Percentiles rank a stretch among this genome's conserved stretches.
These are phyloP conservation scores for Sugiyamaella sp. DNA, from an alignment of 1,139 yeast species.

Conservation along the genomic window DNA sequence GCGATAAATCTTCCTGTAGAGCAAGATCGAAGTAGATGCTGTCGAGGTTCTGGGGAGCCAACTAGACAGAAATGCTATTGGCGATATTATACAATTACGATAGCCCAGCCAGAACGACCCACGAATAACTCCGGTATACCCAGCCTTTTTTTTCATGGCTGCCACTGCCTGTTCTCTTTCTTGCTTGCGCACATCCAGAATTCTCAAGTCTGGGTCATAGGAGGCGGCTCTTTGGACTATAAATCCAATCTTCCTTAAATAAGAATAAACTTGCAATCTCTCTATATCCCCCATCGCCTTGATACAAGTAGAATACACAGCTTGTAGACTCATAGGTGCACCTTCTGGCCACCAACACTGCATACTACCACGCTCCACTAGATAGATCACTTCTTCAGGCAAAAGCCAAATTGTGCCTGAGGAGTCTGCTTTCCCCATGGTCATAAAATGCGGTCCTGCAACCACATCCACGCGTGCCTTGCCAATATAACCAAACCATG, in stretches of 20 bases:
- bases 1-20: slow-evolving; percentile 23
- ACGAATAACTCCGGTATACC: not conserved
- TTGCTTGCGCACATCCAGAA: slow-evolving; percentile 7
- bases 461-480: slow-evolving; percentile 58
- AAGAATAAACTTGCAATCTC: slow-evolving; percentile 68
- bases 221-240: slow-evolving; percentile 52
- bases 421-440: slow-evolving; percentile 65
- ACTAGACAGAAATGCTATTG: not conserved
- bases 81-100: slow-evolving; percentile 4
- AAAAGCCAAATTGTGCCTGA: slow-evolving; percentile 54
- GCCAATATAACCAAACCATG: slow-evolving; percentile 50
- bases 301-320: slow-evolving; percentile 60
- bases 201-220: slow-evolving; percentile 23
- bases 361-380: slow-evolving; percentile 82
- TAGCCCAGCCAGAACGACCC: slow-evolving; percentile 11
- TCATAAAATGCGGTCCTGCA: slow-evolving; percentile 72
- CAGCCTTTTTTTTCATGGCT: not conserved
- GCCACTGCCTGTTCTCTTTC: not conserved
- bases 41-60: not conserved
- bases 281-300: slow-evolving; percentile 53
- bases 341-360: slow-evolving; percentile 52
- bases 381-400: slow-evolving; percentile 71
- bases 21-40: not conserved
- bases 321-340: slow-evolving; percentile 62
- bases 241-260: slow-evolving; percentile 79